phyloP scores from a whole-genome alignment of 805 yeast genomes.

The Kodamaea leandrae region DNA sequence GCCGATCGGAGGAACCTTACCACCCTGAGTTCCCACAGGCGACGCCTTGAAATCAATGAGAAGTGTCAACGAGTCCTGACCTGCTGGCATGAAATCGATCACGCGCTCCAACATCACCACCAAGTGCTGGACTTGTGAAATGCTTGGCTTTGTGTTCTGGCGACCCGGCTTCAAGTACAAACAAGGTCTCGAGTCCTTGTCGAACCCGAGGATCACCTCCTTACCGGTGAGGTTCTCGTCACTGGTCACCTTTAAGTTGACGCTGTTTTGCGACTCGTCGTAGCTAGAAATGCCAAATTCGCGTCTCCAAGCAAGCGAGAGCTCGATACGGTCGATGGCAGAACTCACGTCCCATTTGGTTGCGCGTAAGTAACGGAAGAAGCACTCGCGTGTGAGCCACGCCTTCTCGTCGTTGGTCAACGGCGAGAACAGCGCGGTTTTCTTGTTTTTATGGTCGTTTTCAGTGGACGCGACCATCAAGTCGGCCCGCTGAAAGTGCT shows the following conservation, averaged over 20 bases:
- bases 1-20: constrained; percentile 49
- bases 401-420: constrained; percentile 59
- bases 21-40: constrained; percentile 42
- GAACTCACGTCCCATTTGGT: constrained; percentile 81
- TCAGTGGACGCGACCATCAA: constrained; percentile 52
- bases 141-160: constrained; percentile 89
- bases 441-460: constrained; percentile 29
- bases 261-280: constrained; percentile 43
- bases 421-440: constrained; percentile 12
- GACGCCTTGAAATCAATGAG: constrained; percentile 89
- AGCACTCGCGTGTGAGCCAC: constrained; percentile 92
- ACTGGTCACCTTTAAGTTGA: constrained; percentile 53
- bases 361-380: constrained; percentile 86
- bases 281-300: constrained; percentile 66
- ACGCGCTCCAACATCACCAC: constrained; percentile 91
- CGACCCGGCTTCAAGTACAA: constrained; percentile 90
- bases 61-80: constrained; percentile 90
- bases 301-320: constrained; percentile 88
- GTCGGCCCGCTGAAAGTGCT: constrained; percentile 47
- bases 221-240: constrained; percentile 89
- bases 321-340: constrained; percentile 70
- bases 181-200: constrained; percentile 87
- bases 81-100: constrained; percentile 92
- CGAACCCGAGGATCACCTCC: constrained; percentile 87
- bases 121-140: constrained; percentile 92